A percentile compares a stretch with the other conserved stretches of the same genome.
Evolutionary conservation across 805 yeast genomes (phyloP).

Genomic region (Alloascoidea africana): DNA sequence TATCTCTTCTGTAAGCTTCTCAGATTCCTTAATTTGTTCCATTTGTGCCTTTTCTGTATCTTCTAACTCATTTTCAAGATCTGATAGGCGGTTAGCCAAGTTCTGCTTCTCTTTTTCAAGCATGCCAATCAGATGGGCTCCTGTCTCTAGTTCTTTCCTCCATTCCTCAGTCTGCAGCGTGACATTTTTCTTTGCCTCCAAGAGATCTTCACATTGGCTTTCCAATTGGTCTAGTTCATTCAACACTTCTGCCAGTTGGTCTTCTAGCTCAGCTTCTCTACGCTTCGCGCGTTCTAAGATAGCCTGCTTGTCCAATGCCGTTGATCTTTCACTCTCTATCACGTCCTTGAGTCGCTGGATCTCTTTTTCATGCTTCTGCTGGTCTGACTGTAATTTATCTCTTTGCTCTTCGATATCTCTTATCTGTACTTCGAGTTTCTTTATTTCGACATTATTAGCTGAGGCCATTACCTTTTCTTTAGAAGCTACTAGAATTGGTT

Average conservation of each 20-base stretch:
- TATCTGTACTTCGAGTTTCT: conserved; percentile 16
- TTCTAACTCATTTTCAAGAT: conserved; percentile 15
- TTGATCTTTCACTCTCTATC: conserved; percentile 23
- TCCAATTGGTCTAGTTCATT: conserved; percentile 18
- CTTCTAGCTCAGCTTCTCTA: conserved; percentile 20
- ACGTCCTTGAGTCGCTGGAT: conserved; percentile 15
- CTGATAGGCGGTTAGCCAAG: conserved; percentile 15
- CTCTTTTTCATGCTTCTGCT: conserved; percentile 13
- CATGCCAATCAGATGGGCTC: conserved; percentile 18
- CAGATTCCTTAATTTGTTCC: conserved; percentile 7
- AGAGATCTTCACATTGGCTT: conserved; percentile 16
- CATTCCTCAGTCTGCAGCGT: conserved; percentile 17
- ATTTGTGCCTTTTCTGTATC: conserved; percentile 9
- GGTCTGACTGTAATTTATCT: conserved; percentile 11
- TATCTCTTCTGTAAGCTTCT: no score
- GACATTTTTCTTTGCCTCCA: conserved; percentile 16
- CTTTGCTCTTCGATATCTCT: conserved; percentile 16
- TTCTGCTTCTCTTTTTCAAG: conserved; percentile 21
- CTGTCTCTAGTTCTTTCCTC: conserved; percentile 18
- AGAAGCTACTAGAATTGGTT: conserved; percentile 59
- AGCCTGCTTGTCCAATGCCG: conserved; percentile 30
- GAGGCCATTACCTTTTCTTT: conserved; percentile 43
- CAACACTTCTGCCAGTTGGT: conserved; percentile 13
- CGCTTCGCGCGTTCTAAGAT: conserved; percentile 26
- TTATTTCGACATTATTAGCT: conserved; percentile 18